These are phyloP conservation scores for Limtongozyma cylindracea DNA, from an alignment of 805 yeast species.

Conservation along the genomic window DNA sequence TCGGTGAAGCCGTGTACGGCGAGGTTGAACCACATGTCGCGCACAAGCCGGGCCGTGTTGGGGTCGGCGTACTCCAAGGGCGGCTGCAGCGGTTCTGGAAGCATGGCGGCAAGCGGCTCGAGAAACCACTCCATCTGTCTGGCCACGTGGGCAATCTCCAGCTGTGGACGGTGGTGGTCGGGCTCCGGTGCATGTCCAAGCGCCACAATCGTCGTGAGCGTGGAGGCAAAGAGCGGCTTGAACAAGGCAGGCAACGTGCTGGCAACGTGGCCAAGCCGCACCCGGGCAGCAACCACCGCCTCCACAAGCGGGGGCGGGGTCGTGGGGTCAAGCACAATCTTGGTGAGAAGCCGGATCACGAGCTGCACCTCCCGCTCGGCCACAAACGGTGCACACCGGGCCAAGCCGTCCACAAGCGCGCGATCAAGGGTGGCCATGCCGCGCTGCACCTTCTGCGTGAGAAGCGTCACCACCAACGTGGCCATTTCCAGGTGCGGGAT, in stretches of 20 bases:
- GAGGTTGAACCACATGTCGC: constrained; percentile 87
- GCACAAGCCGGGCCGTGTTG: constrained; percentile 29
- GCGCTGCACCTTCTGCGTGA: constrained; percentile 46
- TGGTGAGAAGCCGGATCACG: constrained; percentile 30
- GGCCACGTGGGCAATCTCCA: constrained; percentile 47
- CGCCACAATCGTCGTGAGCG: constrained; percentile 39
- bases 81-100: constrained; percentile 26
- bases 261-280: constrained; percentile 11
- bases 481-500: too few relatives aligned
- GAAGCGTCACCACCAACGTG: constrained; percentile 53
- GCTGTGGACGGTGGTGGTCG: constrained; percentile 62
- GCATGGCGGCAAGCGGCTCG: constrained; percentile 47
- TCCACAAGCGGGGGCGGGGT: constrained; percentile 11
- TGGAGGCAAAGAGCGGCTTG: constrained; percentile 26
- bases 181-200: constrained; percentile 58
- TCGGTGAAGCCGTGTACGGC: constrained; percentile 74
- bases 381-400: constrained; percentile 32
- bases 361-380: constrained; percentile 42
- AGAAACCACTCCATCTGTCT: constrained; percentile 36
- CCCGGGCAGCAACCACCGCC: constrained; percentile 17
- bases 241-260: constrained; percentile 11
- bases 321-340: constrained; percentile 17
- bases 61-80: constrained; percentile 21
- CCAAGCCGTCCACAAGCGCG: constrained; percentile 32
- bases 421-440: constrained; percentile 24